These are phyloP conservation scores for Luzula sylvatica DNA, from an alignment of 176 grass and related monocot species.

Conservation along the genomic window DNA sequence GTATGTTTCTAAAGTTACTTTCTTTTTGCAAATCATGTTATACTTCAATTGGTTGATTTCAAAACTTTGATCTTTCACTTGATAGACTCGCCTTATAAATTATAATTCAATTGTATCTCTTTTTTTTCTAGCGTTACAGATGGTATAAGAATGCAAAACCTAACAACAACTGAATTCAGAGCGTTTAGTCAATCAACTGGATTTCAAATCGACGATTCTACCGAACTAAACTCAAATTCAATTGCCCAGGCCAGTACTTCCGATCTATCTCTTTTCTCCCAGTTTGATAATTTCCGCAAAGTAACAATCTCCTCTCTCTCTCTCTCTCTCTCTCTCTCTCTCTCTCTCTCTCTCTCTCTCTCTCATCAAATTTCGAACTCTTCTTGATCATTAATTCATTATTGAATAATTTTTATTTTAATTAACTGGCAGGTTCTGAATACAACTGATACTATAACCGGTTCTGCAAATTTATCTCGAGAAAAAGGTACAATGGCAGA, in stretches of 20 bases:
- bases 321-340: not conserved
- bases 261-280: slow-evolving; percentile 20
- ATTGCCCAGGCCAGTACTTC: slow-evolving; percentile 12
- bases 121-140: slow-evolving; percentile 7
- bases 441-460: slow-evolving; percentile 11
- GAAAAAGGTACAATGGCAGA: slow-evolving; percentile 66
- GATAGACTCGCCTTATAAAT: too few species aligned
- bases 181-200: slow-evolving; percentile 20
- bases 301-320: slow-evolving; percentile 4
- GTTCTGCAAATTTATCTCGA: not conserved
- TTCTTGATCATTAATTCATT: too few species aligned
- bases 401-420: not conserved
- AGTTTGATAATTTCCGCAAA: slow-evolving; percentile 19
- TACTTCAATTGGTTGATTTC: not conserved
- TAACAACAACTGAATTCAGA: slow-evolving; percentile 12
- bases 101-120: not conserved
- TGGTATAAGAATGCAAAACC: slow-evolving; percentile 18
- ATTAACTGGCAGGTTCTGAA: slow-evolving; percentile 14
- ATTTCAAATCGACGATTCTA: slow-evolving; percentile 18
- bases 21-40: not conserved
- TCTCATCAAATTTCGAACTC: too few species aligned
- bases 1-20: not conserved
- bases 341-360: too few species aligned
- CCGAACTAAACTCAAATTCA: slow-evolving; percentile 18
- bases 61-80: too few species aligned